Evolutionary conservation across 768 basidiomycete genomes (phyloP).

Genomic region (Calocybe indica): DNA sequence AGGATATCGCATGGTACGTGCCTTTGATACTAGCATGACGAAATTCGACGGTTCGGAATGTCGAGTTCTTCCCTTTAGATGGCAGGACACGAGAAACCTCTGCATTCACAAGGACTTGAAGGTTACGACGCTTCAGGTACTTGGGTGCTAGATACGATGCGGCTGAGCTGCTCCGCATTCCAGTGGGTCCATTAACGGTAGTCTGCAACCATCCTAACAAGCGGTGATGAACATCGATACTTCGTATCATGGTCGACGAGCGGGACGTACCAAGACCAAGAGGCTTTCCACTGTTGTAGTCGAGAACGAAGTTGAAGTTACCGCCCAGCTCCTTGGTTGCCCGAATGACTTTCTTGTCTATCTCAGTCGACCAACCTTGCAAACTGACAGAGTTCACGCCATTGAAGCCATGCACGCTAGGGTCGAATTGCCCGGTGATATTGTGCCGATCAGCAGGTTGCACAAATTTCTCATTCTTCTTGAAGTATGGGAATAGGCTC

Average conservation of each 20-base stretch:
- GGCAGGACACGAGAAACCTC: constrained; percentile 16
- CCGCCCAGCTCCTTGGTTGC: constrained; percentile 22
- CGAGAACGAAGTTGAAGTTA: constrained; percentile 29
- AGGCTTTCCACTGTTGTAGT: constrained; percentile 31
- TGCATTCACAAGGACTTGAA: constrained; percentile 21
- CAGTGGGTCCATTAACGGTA: constrained; percentile 13
- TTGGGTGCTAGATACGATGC: constrained; percentile 21
- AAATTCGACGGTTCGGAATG: constrained; percentile 3
- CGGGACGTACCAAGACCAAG: constrained; percentile 27
- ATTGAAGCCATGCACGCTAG: constrained; percentile 20
- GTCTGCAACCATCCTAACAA: constrained; percentile 20
- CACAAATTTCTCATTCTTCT: constrained; percentile 19
- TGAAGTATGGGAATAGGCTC: constrained; percentile 13
- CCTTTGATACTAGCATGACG: constrained; percentile 19
- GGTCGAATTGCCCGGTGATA: constrained; percentile 25
- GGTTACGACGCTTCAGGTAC: constrained; percentile 18
- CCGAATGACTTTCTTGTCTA: constrained; percentile 22
- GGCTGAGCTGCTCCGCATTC: constrained; percentile 23
- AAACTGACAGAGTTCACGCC: constrained; percentile 24
- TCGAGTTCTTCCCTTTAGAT: not conserved
- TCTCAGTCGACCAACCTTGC: constrained; percentile 15
- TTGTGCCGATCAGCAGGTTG: constrained; percentile 24
- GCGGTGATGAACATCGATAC: constrained; percentile 5
- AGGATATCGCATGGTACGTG: not conserved
- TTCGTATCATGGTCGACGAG: constrained; percentile 5